Evolutionary conservation across 1,284 basidiomycete genomes (phyloP).

Genomic region (Cystobasidium sp.): DNA sequence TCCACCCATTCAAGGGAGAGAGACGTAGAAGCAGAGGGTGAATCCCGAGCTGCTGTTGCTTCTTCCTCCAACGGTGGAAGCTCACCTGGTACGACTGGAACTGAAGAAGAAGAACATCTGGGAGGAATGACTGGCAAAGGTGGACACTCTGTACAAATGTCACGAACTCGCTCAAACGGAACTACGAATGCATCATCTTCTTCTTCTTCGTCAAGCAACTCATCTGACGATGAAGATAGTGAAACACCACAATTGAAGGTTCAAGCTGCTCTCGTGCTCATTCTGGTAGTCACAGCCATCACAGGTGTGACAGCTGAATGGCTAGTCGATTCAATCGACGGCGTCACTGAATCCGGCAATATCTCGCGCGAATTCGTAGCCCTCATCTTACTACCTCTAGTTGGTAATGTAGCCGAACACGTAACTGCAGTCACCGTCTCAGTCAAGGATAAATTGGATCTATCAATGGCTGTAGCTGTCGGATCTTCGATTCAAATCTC

Average conservation of each 20-base stretch:
- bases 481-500: constrained; percentile 90
- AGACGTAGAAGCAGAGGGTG: constrained; percentile 26
- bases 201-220: constrained; percentile 42
- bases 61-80: constrained; percentile 1
- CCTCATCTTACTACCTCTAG: constrained; percentile 78
- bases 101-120: not conserved
- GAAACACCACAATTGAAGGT: constrained; percentile 63
- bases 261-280: constrained; percentile 58
- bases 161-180: constrained; percentile 19
- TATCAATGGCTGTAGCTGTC: constrained; percentile 78
- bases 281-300: constrained; percentile 60
- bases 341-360: constrained; percentile 61
- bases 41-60: constrained; percentile 3
- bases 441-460: constrained; percentile 71
- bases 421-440: constrained; percentile 85
- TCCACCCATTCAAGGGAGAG: constrained; percentile 5
- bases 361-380: constrained; percentile 77
- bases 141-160: constrained; percentile 1
- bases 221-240: constrained; percentile 58
- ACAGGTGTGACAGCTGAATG: constrained; percentile 79
- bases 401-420: constrained; percentile 67
- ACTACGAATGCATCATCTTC: constrained; percentile 34
- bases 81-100: not conserved
- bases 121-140: not conserved
- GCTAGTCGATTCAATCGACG: constrained; percentile 77